Conservation (phyloP, 1,284 basidiomycete species). For the Sphaerobolus stellatus region DNA sequence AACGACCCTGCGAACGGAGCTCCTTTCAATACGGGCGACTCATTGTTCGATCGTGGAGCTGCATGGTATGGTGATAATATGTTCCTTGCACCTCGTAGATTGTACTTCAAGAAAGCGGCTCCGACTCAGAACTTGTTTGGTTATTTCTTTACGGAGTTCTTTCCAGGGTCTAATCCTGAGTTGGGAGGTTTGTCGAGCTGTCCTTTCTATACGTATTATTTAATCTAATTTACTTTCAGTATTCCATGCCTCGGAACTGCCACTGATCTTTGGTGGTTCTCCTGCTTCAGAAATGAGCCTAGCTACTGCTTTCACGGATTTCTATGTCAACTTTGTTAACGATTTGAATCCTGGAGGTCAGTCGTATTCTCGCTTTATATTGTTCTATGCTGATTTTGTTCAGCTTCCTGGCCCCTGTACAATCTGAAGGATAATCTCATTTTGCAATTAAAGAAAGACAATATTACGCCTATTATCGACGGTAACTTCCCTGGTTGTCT, state of each 20-base stretch:
- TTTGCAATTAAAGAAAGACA: slow-evolving; percentile 48
- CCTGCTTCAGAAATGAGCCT: slow-evolving; percentile 45
- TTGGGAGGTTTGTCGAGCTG: slow-evolving; percentile 38
- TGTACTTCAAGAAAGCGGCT: slow-evolving; percentile 49
- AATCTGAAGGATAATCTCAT: slow-evolving; percentile 34
- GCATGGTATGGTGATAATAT: slow-evolving; percentile 60
- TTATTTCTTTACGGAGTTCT: slow-evolving; percentile 56
- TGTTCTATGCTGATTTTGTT: neutral
- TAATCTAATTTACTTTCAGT: neutral
- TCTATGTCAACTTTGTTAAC: slow-evolving; percentile 53
- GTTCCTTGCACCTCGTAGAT: slow-evolving; percentile 49
- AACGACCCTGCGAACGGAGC: slow-evolving; percentile 47
- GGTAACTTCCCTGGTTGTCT: slow-evolving; percentile 40
- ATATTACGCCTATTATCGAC: slow-evolving; percentile 50
- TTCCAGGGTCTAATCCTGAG: slow-evolving; percentile 46
- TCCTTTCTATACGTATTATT: neutral
- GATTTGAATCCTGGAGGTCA: slow-evolving; percentile 53
- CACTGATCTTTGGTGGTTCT: slow-evolving; percentile 47
- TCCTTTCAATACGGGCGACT: slow-evolving; percentile 57
- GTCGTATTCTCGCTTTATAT: slow-evolving; percentile 14
- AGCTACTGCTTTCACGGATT: slow-evolving; percentile 47
- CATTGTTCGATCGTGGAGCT: slow-evolving; percentile 53
- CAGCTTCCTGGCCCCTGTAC: slow-evolving; percentile 48
- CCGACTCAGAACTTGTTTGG: slow-evolving; percentile 46
- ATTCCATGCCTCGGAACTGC: slow-evolving; percentile 38